A percentile compares a stretch with the other conserved stretches of the same genome.
These are phyloP conservation scores for Apodospora peruviana DNA, from an alignment of 495 filamentous ascomycete species.

Conservation along the genomic window DNA sequence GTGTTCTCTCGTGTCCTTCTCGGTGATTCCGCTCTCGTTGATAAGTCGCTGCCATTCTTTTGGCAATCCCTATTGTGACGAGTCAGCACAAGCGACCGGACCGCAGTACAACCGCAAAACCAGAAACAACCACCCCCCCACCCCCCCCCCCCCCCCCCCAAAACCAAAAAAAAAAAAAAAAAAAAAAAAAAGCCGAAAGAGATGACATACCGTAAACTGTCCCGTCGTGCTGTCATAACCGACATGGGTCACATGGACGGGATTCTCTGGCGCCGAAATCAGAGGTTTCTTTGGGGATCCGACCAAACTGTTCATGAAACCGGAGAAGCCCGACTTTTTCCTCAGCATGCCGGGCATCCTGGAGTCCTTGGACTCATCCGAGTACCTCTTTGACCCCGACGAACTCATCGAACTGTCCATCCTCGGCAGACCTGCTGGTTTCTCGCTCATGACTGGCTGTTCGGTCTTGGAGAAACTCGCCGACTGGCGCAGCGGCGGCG, in stretches of 20 bases:
- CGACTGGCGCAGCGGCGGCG: conserved; percentile 66
- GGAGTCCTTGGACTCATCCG: conserved; percentile 68
- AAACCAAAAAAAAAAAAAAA: too few relatives aligned
- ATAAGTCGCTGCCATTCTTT: conserved; percentile 97
- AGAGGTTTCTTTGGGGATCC: conserved; percentile 85
- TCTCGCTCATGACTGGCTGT: conserved; percentile 40
- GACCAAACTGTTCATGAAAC: conserved; percentile 88
- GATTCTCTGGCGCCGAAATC: conserved; percentile 94
- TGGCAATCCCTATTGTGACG: conserved; percentile 67
- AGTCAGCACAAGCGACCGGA: conserved; percentile 15
- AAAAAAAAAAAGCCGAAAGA: too few relatives aligned
- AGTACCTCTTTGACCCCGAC: conserved; percentile 77
- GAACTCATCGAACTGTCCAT: conserved; percentile 56
- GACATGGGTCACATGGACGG: conserved; percentile 95
- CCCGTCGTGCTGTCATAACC: conserved; percentile 96
- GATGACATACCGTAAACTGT: conserved; percentile 91
- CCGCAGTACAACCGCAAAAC: conserved; percentile 1
- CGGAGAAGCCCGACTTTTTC: conserved; percentile 93
- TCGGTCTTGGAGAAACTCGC: conserved; percentile 67
- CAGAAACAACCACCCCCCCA: neutral
- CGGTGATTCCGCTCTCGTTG: conserved; percentile 91
- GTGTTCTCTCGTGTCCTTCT: conserved; percentile 92
- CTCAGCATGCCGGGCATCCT: conserved; percentile 54
- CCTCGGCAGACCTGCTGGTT: conserved; percentile 32
- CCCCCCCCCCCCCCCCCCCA: too few relatives aligned